Evolutionary conservation across 2,329 filamentous ascomycete genomes (phyloP).

Genomic region (Lasiodiplodia sp.): DNA sequence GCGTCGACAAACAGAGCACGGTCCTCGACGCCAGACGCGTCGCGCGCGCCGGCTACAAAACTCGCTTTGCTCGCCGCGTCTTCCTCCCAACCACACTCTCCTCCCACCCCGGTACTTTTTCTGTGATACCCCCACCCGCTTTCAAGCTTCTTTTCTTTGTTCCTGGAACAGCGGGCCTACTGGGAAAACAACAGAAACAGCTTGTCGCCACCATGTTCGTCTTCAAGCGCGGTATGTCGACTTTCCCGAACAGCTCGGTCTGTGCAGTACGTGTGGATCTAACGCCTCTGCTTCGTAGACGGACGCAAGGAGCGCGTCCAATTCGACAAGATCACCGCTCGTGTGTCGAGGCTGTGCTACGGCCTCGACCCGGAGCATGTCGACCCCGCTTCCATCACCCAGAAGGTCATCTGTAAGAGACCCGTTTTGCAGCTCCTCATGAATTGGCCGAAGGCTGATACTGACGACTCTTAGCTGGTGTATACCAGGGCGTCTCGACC

Average conservation of each 20-base stretch:
- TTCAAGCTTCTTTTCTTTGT: conserved; percentile 7
- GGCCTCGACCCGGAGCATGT: conserved; percentile 95
- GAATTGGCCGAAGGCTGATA: background rate
- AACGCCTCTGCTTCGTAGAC: conserved; percentile 63
- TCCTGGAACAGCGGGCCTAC: conserved; percentile 19
- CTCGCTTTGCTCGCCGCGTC: conserved; percentile 19
- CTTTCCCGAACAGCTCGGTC: conserved; percentile 26
- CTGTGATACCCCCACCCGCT: conserved; percentile 26
- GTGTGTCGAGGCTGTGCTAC: conserved; percentile 97
- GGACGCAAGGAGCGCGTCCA: conserved; percentile 99
- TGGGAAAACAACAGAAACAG: conserved; percentile 10
- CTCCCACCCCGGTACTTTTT: background rate
- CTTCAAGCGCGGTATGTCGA: conserved; percentile 51
- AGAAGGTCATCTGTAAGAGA: conserved; percentile 83
- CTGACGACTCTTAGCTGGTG: conserved; percentile 64
- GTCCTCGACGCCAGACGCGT: conserved; percentile 26
- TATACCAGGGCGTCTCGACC: conserved; percentile 97
- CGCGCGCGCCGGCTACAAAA: conserved; percentile 26
- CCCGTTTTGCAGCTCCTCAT: background rate
- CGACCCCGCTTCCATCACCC: conserved; percentile 96
- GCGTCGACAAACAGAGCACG: conserved; percentile 14
- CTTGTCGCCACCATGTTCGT: conserved; percentile 45
- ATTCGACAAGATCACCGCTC: conserved; percentile 99
- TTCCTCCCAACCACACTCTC: conserved; percentile 17
- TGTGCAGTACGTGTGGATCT: background rate